Percentiles rank a stretch among this genome's conserved stretches.
phyloP scores from a whole-genome alignment of 1,284 basidiomycete species.

The Puccinia coronata region DNA sequence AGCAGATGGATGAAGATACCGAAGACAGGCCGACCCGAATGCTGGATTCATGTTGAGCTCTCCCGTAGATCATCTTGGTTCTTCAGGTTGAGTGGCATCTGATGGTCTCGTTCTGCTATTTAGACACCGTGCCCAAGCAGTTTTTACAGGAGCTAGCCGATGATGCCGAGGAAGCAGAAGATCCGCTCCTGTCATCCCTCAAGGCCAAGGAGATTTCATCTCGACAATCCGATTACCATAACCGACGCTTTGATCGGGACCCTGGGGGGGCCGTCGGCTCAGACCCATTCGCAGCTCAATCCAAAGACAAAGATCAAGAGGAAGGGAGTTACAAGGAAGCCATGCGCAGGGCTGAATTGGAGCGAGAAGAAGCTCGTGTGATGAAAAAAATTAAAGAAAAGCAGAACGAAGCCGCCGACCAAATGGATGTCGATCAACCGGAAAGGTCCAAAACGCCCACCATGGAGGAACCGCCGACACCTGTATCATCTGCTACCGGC shows the following conservation, averaged over 20 bases:
- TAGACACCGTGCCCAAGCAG: conserved; percentile 83
- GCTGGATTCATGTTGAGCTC: conserved; percentile 47
- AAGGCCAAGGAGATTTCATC: conserved; percentile 88
- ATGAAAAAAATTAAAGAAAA: conserved; percentile 83
- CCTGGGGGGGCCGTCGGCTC: conserved; percentile 62
- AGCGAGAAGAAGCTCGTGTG: conserved; percentile 89
- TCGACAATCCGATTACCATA: conserved; percentile 93
- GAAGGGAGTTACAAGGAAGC: conserved; percentile 89
- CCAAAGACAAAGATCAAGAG: conserved; percentile 68
- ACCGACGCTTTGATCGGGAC: conserved; percentile 80
- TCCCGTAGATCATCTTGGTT: not conserved
- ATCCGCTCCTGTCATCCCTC: conserved; percentile 90
- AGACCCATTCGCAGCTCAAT: conserved; percentile 72
- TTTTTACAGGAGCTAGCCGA: conserved; percentile 90
- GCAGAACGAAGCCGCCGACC: conserved; percentile 74
- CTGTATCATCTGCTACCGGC: conserved; percentile 65
- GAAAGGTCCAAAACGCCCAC: conserved; percentile 50
- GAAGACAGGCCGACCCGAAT: conserved; percentile 51
- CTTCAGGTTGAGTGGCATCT: not conserved
- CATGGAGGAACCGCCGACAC: conserved; percentile 55
- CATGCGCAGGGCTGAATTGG: conserved; percentile 86
- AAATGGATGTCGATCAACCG: conserved; percentile 71
- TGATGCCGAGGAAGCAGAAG: conserved; percentile 84
- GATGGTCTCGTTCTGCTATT: not conserved
- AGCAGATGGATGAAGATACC: conserved; percentile 50